Base-by-base conservation (phyloP, 1,284 basidiomycete genomes). In the Stereum hirsutum region DNA sequence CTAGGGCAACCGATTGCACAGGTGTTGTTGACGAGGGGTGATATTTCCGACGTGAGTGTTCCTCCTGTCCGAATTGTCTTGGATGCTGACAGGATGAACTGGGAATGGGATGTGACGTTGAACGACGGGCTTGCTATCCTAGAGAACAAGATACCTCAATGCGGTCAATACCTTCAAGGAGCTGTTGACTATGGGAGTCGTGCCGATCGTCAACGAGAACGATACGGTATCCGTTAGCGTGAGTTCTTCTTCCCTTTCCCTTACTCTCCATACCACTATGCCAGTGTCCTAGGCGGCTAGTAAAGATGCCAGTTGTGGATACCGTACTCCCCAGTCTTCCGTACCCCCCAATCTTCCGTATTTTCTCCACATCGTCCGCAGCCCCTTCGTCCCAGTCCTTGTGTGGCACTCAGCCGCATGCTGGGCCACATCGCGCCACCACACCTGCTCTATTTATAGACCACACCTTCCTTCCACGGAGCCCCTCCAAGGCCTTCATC, bases 181-280 rank as follows among this genome's bases (percentile, higher is more conserved):
- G 56, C 69, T 97, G 12, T 63, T 97, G 24, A 78, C 75, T 1
- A 86, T 95, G 81, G 92, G 92, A 12, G 88, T 96, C 0, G 81
- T 97, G 1, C 93, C 78, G 8, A 96, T 97, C 48, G 91, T 97
- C 45, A 97, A 97, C 61, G 93, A 97, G 62, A 97, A 97, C 54
- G 93, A 97, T 60, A 96, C 93, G 0, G 81, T 97, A 15, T 93
- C 91, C 17, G 93, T 97, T 46, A 90, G 88, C 64, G 90, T 93
- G 58, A 61, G 85, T 77, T 10, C 7, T 15, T 21, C 10, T 19
- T 36, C 43, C n/a, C 4, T 25, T n/a, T 26, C 25, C 3, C 33
- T 26, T 44, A 25, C 37, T 33, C 12, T 36, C 20, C 30, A 21
- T 25, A n/a, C 20, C 17, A 11, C n/a, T 24, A 11, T 12, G 17